These are phyloP conservation scores for Ordospora pajunii DNA, from an alignment of 371 early-diverging fungal species.

Conservation along the genomic window DNA sequence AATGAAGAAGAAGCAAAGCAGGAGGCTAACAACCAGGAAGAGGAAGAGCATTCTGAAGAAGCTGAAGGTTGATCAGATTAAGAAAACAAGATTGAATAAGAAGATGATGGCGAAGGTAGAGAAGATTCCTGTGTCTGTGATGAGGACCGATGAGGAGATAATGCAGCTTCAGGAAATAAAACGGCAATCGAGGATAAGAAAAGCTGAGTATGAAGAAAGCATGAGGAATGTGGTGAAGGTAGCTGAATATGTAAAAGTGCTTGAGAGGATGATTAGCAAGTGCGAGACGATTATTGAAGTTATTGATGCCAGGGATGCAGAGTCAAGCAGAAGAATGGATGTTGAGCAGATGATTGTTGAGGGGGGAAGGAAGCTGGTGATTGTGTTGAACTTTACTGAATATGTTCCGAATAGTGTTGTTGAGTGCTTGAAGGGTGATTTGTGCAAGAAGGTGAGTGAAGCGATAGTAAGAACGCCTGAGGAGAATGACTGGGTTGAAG, in stretches of 20 bases:
- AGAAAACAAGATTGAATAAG: neutral
- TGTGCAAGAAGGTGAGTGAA: neutral
- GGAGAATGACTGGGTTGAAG: neutral
- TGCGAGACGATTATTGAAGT: slow-evolving; percentile 16
- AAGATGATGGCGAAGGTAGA: neutral
- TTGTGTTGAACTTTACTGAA: neutral
- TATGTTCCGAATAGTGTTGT: neutral
- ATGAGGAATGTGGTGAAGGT: neutral
- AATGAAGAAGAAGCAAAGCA: neutral
- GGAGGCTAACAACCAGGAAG: slow-evolving; percentile 31
- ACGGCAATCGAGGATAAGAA: neutral
- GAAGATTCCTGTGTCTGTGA: slow-evolving; percentile 2
- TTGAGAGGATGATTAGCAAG: neutral
- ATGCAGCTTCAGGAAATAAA: slow-evolving; percentile 7
- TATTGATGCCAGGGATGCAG: slow-evolving; percentile 23
- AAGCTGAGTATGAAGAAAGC: neutral
- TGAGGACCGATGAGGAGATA: slow-evolving; percentile 3
- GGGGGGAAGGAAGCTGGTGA: neutral
- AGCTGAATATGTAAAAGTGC: neutral
- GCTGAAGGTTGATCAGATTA: neutral
- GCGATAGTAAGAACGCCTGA: neutral
- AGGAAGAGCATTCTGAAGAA: slow-evolving; percentile 24
- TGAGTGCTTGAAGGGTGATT: neutral
- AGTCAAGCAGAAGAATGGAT: slow-evolving; percentile 2
- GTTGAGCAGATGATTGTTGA: slow-evolving; percentile 10